These are phyloP conservation scores for Clonostachys byssicola DNA, from an alignment of 2,329 filamentous ascomycete genomes.

Conservation along the genomic window DNA sequence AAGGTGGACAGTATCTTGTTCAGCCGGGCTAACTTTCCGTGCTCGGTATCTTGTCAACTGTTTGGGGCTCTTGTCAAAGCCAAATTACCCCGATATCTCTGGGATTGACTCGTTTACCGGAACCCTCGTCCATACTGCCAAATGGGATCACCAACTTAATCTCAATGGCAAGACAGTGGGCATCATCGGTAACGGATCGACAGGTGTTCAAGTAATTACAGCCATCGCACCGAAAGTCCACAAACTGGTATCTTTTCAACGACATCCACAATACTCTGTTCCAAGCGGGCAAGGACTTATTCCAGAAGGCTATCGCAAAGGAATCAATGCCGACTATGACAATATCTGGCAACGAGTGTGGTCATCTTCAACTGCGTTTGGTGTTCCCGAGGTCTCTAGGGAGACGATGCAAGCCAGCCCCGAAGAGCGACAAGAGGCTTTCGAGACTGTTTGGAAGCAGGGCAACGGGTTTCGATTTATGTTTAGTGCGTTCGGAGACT, in stretches of 20 bases:
- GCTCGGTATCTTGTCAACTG: not conserved
- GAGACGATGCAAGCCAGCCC: conserved; percentile 15
- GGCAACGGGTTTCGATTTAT: conserved; percentile 21
- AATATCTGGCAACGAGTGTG: conserved; percentile 15
- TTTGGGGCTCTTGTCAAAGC: not conserved
- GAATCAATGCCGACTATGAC: conserved; percentile 17
- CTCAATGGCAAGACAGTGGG: not conserved
- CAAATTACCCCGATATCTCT: not conserved
- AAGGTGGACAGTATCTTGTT: conserved; percentile 19
- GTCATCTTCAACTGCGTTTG: conserved; percentile 17
- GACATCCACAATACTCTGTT: conserved; percentile 8
- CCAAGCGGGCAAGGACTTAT: conserved; percentile 5
- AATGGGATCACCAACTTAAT: conserved; percentile 16
- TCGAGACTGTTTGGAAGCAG: conserved; percentile 18
- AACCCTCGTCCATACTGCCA: conserved; percentile 28
- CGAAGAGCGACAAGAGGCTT: conserved; percentile 20
- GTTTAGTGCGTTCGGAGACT: conserved; percentile 14
- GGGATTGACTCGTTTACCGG: conserved; percentile 22
- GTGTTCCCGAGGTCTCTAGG: conserved; percentile 14
- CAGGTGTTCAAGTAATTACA: not conserved
- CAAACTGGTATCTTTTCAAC: conserved; percentile 10
- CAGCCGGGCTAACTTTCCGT: not conserved
- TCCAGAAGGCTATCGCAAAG: conserved; percentile 4
- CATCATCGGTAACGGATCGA: not conserved
- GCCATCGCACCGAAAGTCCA: not conserved